Base-by-base conservation (phyloP, 2,329 filamentous ascomycete species). In the Ophiostoma quercus region DNA sequence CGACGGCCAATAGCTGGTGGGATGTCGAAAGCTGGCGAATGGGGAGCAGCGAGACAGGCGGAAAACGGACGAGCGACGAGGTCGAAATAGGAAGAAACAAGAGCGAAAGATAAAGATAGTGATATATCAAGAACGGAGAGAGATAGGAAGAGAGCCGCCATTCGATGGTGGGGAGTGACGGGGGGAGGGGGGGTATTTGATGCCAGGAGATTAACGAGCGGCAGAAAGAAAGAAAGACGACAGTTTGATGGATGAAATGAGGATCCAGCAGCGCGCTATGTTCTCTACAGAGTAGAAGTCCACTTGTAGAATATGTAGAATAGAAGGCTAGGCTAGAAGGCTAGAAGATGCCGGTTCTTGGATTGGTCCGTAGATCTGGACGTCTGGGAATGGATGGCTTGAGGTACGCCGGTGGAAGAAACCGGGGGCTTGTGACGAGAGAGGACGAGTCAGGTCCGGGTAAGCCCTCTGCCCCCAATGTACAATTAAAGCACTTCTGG, bases 321-420 rank as follows among this genome's bases (percentile, higher is more conserved):
- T 41, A 68, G 29, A 39, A 68, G 67, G 41, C 34, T 62, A 54
- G 47, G 47, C 43, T 8, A 62, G 67, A 65, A 39, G 66, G 6
- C 60, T 66, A 51, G 66, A 54, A 70, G 68, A 69, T 69, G 68
- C 68, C 66, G 63, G 63, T 60, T 70, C 47, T 62, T 68, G 70
- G 68, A 71, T 69, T 68, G 69, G 70, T 68, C 67, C 57, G 65
- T 65, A 60, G 63, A 65, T 51, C 69, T 69, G 37, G 65, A 51
- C 32, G 32, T 66, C 39, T 54, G n/a, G 19, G 16, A 29, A 25
- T 25, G 62, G n/a, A 25, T n/a, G 47, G 2, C n/a, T 8, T 19
- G 14, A 25, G n/a, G 22, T 25, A 3, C 39, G 6, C 67, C 29
- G 67, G 34, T 63, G 71, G 71, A 47, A 71, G 69, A 71, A 68